Conservation (phyloP, 1,284 basidiomycete genomes). For the Ustilago xerochloae region DNA sequence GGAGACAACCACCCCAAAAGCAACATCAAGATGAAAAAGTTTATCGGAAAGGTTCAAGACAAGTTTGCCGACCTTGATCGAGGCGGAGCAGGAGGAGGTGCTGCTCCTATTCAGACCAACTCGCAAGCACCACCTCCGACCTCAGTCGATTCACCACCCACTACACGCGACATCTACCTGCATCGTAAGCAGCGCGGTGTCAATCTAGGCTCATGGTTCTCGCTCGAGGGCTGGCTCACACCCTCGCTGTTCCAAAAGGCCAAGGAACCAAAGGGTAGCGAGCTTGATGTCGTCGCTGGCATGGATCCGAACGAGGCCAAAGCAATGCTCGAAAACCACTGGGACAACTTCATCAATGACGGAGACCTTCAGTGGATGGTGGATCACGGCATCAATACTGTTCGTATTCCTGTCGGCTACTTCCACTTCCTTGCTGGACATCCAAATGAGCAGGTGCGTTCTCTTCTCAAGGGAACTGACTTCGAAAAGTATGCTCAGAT, state of each 20-base stretch:
- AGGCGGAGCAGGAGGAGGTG: background rate
- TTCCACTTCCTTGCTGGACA: conserved; percentile 83
- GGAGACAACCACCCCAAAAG: background rate
- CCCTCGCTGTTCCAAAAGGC: conserved; percentile 57
- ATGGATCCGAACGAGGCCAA: conserved; percentile 71
- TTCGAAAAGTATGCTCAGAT: conserved; percentile 75
- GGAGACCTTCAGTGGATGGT: conserved; percentile 74
- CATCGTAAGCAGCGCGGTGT: conserved; percentile 83
- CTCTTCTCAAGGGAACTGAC: conserved; percentile 78
- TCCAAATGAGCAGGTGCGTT: conserved; percentile 72
- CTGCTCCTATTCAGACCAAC: background rate
- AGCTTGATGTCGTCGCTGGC: conserved; percentile 78
- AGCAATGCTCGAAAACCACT: conserved; percentile 78
- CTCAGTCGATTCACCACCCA: conserved; percentile 30
- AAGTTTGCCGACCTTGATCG: conserved; percentile 13
- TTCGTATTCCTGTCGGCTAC: conserved; percentile 78
- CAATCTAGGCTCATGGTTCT: conserved; percentile 76
- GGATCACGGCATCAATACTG: conserved; percentile 81
- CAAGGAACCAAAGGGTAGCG: conserved; percentile 51
- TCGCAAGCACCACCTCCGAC: conserved; percentile 35
- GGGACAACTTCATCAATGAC: conserved; percentile 74
- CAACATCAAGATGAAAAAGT: conserved; percentile 34
- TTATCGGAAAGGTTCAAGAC: conserved; percentile 45
- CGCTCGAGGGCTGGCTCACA: conserved; percentile 68
- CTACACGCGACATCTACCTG: conserved; percentile 72